Evolutionary conservation across 805 yeast species (phyloP), one percentile per base, ranked within the genome.

Genomic region (Candida schatavii): DNA sequence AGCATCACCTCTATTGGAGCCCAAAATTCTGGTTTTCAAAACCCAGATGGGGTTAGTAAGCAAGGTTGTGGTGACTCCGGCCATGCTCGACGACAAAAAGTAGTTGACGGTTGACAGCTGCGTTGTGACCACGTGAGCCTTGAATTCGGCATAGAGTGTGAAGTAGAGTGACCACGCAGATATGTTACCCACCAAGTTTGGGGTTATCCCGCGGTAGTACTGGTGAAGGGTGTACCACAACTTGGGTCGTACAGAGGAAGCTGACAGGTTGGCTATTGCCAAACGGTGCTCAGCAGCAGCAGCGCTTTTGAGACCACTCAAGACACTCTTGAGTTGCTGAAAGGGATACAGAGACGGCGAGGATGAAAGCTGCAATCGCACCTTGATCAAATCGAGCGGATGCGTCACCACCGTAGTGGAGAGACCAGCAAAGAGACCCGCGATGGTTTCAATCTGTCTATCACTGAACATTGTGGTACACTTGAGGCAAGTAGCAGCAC

Each of bases 31-130:
- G 0, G 99, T 93, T 61, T 93, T 93, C 15, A 93, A 60, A 1
- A 93, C 96, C 99, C 99, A 91, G 9, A 91, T 76, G 1, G 99
- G 99, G 56, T 89, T 93, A 1, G 99, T 90, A 13, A 86, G 32
- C 0, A 88, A 42, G 1, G 95, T 77, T 0, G 97, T 88, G 4
- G 81, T 54, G 31, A 81, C 55, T 0, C 99, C 99, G 0, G 97
- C 89, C 14, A 64, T 30, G 2, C 68, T 44, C 2, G 70, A 64
- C 5, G 70, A 61, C 4, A 62, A 54, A 40, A 69, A 67, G 45
- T 59, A 70, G 35, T 57, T 59, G 4, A 58, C 39, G 3, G 62
- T 52, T 3, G 56, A 50, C 30, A 48, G 51, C 17, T 46, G 41
- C 4, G 46, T 43, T 6, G 43, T 40, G 22, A 50, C 44, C 3